A percentile compares a stretch with the other conserved stretches of the same genome.
These are phyloP conservation scores for Boletus tylopilopsis DNA, from an alignment of 768 basidiomycete species.

Conservation along the genomic window DNA sequence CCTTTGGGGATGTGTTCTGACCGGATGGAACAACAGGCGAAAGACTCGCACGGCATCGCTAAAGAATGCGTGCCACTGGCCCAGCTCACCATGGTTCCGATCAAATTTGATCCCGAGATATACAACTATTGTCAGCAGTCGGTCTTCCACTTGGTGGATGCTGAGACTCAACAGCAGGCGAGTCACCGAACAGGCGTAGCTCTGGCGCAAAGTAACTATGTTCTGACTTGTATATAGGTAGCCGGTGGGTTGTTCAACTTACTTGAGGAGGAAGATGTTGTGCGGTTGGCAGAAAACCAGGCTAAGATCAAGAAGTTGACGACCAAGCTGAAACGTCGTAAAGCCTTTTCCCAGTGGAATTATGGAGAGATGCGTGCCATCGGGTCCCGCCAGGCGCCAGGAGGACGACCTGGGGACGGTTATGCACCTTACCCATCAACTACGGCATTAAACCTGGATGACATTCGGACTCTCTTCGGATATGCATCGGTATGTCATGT, in stretches of 20 bases:
- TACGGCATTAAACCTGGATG: not conserved
- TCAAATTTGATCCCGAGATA: not conserved
- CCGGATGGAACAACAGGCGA: too few relatives aligned
- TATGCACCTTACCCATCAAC: not conserved
- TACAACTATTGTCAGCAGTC: not conserved
- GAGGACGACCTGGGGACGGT: not conserved
- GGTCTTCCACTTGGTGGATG: not conserved
- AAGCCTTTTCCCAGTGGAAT: too few relatives aligned
- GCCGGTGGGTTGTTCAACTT: not conserved
- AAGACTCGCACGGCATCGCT: too few relatives aligned
- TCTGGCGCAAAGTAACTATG: too few relatives aligned
- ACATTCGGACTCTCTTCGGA: not conserved
- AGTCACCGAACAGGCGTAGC: not conserved
- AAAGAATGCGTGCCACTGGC: not conserved
- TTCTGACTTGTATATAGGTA: not conserved
- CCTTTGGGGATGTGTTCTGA: too few relatives aligned
- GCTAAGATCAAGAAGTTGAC: too few relatives aligned
- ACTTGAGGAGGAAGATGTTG: too few relatives aligned
- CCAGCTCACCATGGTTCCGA: fast-evolving
- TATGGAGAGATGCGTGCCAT: not conserved
- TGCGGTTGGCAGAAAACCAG: too few relatives aligned
- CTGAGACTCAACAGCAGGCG: not conserved
- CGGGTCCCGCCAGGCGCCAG: not conserved
- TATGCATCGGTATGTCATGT: not conserved
- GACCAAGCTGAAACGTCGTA: too few relatives aligned